A percentile compares a stretch with the other conserved stretches of the same genome.
These are phyloP conservation scores for Boletus subparvulus DNA, from an alignment of 768 basidiomycete genomes.

Conservation along the genomic window DNA sequence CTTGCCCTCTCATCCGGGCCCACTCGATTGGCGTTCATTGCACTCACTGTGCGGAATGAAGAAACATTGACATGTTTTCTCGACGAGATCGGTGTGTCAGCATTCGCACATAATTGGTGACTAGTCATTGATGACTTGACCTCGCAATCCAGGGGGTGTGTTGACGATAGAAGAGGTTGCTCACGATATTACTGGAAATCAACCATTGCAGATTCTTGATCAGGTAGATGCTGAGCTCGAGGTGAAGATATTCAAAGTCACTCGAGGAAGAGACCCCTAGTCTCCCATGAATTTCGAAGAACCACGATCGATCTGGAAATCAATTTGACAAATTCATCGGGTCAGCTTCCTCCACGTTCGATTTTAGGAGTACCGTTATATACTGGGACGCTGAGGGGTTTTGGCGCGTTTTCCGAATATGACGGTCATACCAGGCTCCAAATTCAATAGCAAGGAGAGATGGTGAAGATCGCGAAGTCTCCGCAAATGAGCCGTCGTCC, in stretches of 20 bases:
- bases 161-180: constrained; percentile 31
- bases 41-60: constrained; percentile 53
- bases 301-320: constrained; percentile 18
- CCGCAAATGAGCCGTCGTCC: constrained; percentile 5
- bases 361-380: neutral
- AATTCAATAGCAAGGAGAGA: constrained; percentile 2
- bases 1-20: constrained; percentile 27
- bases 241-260: constrained; percentile 49
- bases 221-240: constrained; percentile 34
- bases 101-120: neutral
- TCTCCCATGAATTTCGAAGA: constrained; percentile 2
- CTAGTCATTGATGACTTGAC: neutral
- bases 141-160: constrained; percentile 16
- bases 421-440: constrained; percentile 1
- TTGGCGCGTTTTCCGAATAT: neutral
- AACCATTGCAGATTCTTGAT: constrained; percentile 30
- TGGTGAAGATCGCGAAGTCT: neutral
- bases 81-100: constrained; percentile 29
- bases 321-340: constrained; percentile 9
- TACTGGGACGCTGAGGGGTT: neutral
- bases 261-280: constrained; percentile 8
- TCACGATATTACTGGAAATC: constrained; percentile 11
- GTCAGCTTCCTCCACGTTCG: constrained; percentile 7
- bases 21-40: constrained; percentile 31
- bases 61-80: constrained; percentile 51